A percentile compares a stretch with the other conserved stretches of the same genome.
Evolutionary conservation across 2,329 filamentous ascomycete species (phyloP).

Genomic region (Talaromyces sp.): DNA sequence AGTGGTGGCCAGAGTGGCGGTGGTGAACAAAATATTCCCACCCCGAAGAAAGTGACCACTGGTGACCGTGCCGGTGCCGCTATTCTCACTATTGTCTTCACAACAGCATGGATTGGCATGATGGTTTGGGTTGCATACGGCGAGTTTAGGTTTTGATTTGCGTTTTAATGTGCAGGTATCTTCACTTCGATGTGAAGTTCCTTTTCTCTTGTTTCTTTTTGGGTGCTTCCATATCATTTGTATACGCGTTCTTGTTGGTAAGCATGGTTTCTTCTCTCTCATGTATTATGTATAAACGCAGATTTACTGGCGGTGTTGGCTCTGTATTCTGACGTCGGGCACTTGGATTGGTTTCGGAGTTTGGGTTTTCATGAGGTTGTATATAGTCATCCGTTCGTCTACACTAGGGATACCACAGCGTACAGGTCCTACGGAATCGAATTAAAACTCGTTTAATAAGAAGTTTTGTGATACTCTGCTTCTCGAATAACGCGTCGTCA

Average conservation of each 20-base stretch:
- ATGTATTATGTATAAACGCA: background rate
- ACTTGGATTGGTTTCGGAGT: background rate
- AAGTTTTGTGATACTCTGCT: background rate
- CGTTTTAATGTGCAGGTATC: background rate
- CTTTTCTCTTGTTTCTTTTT: background rate
- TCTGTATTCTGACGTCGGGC: background rate
- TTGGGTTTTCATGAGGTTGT: background rate
- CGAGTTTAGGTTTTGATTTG: background rate
- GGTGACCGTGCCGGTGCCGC: constrained; percentile 13
- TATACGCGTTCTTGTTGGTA: background rate
- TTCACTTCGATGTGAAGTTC: background rate
- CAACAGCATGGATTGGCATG: constrained; percentile 14
- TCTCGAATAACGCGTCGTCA: background rate
- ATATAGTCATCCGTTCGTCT: background rate
- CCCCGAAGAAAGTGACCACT: constrained; percentile 8
- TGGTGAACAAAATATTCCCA: constrained; percentile 14
- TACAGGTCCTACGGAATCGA: background rate
- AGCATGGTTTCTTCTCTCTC: background rate
- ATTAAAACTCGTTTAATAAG: background rate
- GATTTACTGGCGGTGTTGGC: background rate
- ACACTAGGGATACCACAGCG: background rate
- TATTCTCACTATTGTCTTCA: constrained; percentile 15
- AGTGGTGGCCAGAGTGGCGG: constrained; percentile 31
- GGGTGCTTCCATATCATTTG: background rate
- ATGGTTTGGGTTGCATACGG: constrained; percentile 12